A percentile compares a stretch with the other conserved stretches of the same genome.
These are phyloP conservation scores for Symbiodinium pilosum DNA, from an alignment of 73 alveolate genomes.

Conservation along the genomic window DNA sequence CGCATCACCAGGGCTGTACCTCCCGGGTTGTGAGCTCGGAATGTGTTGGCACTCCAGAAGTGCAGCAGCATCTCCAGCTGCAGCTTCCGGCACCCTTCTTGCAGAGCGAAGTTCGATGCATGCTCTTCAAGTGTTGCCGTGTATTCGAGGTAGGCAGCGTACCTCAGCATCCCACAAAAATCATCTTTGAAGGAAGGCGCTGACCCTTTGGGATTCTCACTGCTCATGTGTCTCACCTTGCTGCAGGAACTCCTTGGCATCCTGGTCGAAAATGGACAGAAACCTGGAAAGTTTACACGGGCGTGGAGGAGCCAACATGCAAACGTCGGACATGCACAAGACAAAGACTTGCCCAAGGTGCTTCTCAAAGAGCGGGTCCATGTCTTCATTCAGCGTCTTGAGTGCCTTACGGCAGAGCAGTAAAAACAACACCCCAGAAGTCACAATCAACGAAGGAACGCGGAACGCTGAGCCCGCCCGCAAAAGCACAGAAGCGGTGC, in stretches of 20 bases:
- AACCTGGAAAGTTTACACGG: background rate
- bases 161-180: background rate
- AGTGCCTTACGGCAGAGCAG: slow-evolving; percentile 32
- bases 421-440: no score
- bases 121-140: slow-evolving; percentile 32
- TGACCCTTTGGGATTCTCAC: background rate
- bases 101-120: slow-evolving; percentile 68
- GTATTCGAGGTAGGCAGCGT: slow-evolving; percentile 70
- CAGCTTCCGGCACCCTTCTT: slow-evolving; percentile 47
- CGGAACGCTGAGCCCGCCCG: background rate
- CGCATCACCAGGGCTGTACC: slow-evolving; percentile 80
- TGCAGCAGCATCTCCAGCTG: no score
- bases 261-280: slow-evolving; percentile 69
- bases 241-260: slow-evolving; percentile 36
- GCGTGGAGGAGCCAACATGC: background rate
- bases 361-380: slow-evolving; percentile 86
- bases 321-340: background rate
- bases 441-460: no score
- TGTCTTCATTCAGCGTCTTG: slow-evolving; percentile 83
- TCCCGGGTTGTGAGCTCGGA: background rate
- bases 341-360: background rate
- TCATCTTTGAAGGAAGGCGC: background rate
- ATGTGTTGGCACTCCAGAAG: no score
- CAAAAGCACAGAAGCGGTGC: slow-evolving; percentile 82
- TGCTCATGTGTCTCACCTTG: slow-evolving; percentile 91